Evolutionary conservation across 1,139 yeast species (phyloP).

Genomic region (Pichia norvegensis): DNA sequence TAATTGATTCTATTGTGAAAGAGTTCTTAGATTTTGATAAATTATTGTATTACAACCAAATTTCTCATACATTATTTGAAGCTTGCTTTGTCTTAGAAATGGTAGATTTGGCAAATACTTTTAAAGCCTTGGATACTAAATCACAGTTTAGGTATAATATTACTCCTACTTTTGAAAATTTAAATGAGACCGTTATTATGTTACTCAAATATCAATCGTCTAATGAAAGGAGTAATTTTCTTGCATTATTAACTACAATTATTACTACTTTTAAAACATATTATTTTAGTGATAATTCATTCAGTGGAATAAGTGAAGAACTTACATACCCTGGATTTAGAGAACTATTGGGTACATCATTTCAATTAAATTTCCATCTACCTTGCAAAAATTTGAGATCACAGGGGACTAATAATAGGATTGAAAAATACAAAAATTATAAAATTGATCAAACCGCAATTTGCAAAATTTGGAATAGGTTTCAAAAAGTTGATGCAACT

Average conservation of each 20-base stretch:
- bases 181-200: not conserved
- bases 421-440: not conserved
- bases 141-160: not conserved
- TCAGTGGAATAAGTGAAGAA: constrained; percentile 11
- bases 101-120: not conserved
- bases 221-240: not conserved
- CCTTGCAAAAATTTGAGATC: not conserved
- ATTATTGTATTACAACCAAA: not conserved
- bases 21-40: not conserved
- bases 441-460: not conserved
- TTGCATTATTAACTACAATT: not conserved
- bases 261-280: not conserved
- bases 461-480: constrained; percentile 13
- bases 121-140: not conserved
- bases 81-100: constrained; percentile 1
- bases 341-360: constrained; percentile 9
- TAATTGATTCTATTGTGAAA: not conserved
- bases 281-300: constrained; percentile 1
- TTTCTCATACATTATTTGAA: not conserved
- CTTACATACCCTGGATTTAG: constrained; percentile 11
- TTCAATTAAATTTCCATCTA: constrained; percentile 19
- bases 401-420: not conserved
- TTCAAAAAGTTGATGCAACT: constrained; percentile 15
- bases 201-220: not conserved
- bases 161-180: not conserved